Evolutionary conservation across 2,329 filamentous ascomycete genomes (phyloP).

Genomic region (Aspergillus flavus): DNA sequence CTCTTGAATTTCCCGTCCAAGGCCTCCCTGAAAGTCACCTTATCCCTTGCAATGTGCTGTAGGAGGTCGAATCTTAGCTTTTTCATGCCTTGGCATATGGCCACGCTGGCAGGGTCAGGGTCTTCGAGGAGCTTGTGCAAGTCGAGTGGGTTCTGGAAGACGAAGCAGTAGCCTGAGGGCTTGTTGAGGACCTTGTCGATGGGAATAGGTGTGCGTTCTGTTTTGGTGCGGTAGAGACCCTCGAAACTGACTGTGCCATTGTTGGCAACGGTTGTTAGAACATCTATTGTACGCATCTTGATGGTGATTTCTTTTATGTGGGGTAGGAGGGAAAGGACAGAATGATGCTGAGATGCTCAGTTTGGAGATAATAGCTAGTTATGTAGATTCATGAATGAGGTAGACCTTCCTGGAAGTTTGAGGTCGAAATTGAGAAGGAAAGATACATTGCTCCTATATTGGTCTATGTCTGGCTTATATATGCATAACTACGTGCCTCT

Average conservation of each 20-base stretch:
- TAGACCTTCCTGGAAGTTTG: neutral
- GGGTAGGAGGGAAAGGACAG: neutral
- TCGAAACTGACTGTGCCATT: neutral
- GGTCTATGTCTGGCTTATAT: neutral
- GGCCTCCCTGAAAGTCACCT: neutral
- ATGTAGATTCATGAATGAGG: neutral
- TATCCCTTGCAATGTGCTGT: neutral
- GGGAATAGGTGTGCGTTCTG: neutral
- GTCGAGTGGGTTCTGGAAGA: neutral
- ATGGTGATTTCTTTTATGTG: neutral
- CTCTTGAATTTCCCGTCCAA: neutral
- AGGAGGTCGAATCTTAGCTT: neutral
- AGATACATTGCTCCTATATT: neutral
- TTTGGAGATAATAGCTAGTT: neutral
- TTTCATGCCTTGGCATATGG: neutral
- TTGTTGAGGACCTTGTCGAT: neutral
- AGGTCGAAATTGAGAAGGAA: neutral
- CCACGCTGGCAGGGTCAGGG: neutral
- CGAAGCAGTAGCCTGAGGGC: neutral
- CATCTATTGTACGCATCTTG: neutral
- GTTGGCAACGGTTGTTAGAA: neutral
- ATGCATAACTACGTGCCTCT: neutral
- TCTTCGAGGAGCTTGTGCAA: neutral
- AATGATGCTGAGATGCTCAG: neutral
- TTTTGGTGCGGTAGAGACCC: neutral